Conservation (phyloP, 2,329 filamentous ascomycete species). For the Scedosporium boydii region DNA sequence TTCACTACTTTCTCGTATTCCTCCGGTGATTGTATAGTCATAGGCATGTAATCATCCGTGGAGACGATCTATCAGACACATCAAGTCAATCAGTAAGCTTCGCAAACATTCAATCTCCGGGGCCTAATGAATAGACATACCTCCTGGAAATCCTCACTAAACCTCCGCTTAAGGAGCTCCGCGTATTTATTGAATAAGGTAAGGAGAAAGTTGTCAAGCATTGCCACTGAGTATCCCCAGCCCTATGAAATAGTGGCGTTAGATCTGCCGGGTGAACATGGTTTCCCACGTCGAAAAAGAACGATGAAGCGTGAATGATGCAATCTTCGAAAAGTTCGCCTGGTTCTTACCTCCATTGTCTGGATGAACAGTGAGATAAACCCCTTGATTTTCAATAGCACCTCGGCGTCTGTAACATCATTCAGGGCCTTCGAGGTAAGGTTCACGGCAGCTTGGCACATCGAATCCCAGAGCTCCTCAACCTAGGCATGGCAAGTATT, state of each 20-base stretch:
- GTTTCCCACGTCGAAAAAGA: background rate
- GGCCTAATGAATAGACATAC: conserved; percentile 27
- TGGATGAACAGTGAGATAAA: conserved; percentile 91
- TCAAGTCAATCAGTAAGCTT: background rate
- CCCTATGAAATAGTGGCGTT: conserved; percentile 40
- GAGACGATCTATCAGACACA: conserved; percentile 47
- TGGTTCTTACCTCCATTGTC: conserved; percentile 73
- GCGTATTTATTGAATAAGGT: conserved; percentile 90
- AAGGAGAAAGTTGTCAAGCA: conserved; percentile 78
- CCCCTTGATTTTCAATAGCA: conserved; percentile 88
- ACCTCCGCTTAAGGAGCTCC: conserved; percentile 78
- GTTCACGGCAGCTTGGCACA: conserved; percentile 80
- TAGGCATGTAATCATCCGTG: conserved; percentile 99
- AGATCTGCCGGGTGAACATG: background rate
- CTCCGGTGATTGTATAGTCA: conserved; percentile 84
- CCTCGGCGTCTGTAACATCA: conserved; percentile 78
- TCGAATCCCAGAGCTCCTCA: conserved; percentile 97
- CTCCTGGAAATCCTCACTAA: conserved; percentile 94
- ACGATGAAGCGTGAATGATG: background rate
- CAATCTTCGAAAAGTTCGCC: background rate
- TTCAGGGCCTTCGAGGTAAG: conserved; percentile 72
- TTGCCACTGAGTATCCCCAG: conserved; percentile 79
- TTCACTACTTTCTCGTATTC: conserved; percentile 95
- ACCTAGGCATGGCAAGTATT: conserved; percentile 41
- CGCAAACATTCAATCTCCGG: conserved; percentile 10